Evolutionary conservation across 768 basidiomycete genomes (phyloP), one percentile per base, ranked within the genome.

Genomic region (Pholiota conissans): DNA sequence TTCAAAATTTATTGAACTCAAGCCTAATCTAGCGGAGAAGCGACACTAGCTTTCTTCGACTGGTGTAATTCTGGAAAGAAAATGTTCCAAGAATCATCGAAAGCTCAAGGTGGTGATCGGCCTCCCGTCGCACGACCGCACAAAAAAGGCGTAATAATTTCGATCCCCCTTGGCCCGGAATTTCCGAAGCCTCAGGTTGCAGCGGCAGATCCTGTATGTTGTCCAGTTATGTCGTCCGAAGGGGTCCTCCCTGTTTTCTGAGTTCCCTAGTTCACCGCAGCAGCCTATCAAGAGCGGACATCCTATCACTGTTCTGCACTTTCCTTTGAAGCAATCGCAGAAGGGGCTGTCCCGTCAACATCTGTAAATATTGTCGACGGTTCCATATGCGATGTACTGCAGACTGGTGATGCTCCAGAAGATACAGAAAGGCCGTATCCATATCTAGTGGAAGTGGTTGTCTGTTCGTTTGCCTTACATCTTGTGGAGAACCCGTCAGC

Each of bases 401-500:
- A 22, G 3, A 6, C 42, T 10, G 13, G 5, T 60, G 50, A 50
- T 20, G 24, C 11, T 10, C 20, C 55, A 57, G 30, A 56, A 51
- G 54, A 57, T 29, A 7, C 53, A 58, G 11, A 57, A 66, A n/a
- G 52, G 59, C 22, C 54, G 46, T 49, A 52, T 24, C 22, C 54
- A 49, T 49, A 52, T 24, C 57, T 59, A 18, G 68, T 84, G 39
- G 88, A 91, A 62, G 78, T 91, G 71, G 81, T 86, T 13, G 67
- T 91, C 20, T 88, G 88, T 64, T 90, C 89, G 3, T 91, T 90
- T 63, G 89, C 88, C 8, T 69, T 91, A 27, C 89, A 91, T 64
- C 83, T 91, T 32, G 69, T 90, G 29, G 81, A 83, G 45, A 78
- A 76, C 24, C 66, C 84, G 2, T 87, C 84, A 0, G 82, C 84